Evolutionary conservation across 441 rosid species (phyloP), one percentile per base, ranked within the genome.

Genomic region (Populus hybrid): DNA sequence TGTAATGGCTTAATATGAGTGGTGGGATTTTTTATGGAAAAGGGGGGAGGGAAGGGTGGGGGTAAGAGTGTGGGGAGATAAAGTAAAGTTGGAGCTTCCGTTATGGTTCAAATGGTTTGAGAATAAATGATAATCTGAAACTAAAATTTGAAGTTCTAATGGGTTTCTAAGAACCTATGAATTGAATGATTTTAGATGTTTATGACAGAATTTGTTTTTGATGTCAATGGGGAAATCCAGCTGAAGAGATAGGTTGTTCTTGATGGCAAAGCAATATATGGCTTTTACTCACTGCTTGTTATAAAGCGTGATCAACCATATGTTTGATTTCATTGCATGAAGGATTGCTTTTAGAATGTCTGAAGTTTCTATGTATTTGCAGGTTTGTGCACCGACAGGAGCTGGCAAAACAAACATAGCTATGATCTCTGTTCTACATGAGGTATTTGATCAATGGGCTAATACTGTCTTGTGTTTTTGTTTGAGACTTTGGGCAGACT

Each of bases 351-450:
- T 77, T 46, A 67, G 70, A 70, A 83, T 76, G 68, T 81, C 80
- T 84, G 65, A 73, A 59, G 30, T 79, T 81, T 78, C 81, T 77
- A 70, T 85, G 65, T 84, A 24, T 63, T 78, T 85, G 83, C 86
- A 95, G 99, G 99, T 95, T 80, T 95, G 99, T 87, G 99, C 99
- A 72, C 99, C 99, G 23, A 95, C 99, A 35, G 99, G 99, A 81
- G 99, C 99, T 76, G 99, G 99, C 12, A 95, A 95, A 88, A 93
- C 98, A 83, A 95, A 95, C 84, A 95, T 95, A 82, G 98, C 99
- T 54, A 92, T 95, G 99, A 89, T 95, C 73, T 91, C 99, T 76
- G 85, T 95, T 81, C 86, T 95, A 75, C 99, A 95, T 42, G 98
- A 95, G 97, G 99, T 93, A 81, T 57, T 76, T 67, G 54, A 67